Evolutionary conservation across 805 yeast species (phyloP), one percentile per base, ranked within the genome.

Genomic region (Saccharomycopsis sp.): DNA sequence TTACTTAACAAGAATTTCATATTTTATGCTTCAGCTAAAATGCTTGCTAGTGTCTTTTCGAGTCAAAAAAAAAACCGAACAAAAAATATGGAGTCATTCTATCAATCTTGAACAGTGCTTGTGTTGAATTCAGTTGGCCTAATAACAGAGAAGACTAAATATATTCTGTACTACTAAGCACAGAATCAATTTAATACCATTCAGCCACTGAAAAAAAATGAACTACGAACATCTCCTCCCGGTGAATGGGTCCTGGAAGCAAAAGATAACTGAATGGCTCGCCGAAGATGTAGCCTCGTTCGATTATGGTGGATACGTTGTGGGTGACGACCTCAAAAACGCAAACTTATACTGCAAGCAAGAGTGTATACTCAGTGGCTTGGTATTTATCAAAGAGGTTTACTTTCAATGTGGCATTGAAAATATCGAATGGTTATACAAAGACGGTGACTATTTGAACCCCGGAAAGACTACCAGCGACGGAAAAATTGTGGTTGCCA

Each of bases 231-330:
- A 86, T 64, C 71, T 89, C 48, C 76, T 92, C 24, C 97, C 97
- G 0, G 72, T 76, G 3, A 82, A 80, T 57, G 95, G 97, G 2
- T 75, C 74, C 53, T 92, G 98, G 98, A 90, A 84, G 67, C 80
- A 79, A 54, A 85, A 84, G 60, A 82, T 92, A 61, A 82, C 90
- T 8, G 76, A 74, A 50, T 91, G 89, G 85, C 74, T 91, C 14
- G 75, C 80, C 3, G 98, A 91, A 67, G 98, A 91, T 66, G 92
- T 88, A 15, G 97, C 98, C 1, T 83, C 95, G 0, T 92, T 92
- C 65, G 98, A 91, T 70, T 87, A 85, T 65, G 98, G 98, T 37
- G 98, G 97, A 1, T 89, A 74, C 66, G 98, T 92, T 1, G 98
- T 92, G n/a, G 97, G 98, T 12, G 78, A 79, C 56, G 84, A 78